Evolutionary conservation across 1,284 basidiomycete genomes (phyloP).

Genomic region (Malassezia yamatoensis): DNA sequence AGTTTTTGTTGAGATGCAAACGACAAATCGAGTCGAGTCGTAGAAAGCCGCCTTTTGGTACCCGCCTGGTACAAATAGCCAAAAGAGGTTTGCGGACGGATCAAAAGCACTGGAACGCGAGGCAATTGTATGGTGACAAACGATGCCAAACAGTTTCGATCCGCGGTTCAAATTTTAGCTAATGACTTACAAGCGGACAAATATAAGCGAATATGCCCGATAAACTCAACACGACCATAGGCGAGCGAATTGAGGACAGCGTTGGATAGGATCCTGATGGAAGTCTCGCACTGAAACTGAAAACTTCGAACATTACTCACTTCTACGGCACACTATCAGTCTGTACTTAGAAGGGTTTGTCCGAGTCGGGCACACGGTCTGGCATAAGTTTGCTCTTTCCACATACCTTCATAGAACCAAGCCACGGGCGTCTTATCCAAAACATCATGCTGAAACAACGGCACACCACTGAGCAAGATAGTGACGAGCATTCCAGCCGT

Average conservation of each 20-base stretch:
- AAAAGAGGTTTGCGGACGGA: too few relatives aligned
- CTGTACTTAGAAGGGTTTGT: slow-evolving; percentile 17
- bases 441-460: slow-evolving; percentile 15
- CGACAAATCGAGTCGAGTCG: too few relatives aligned
- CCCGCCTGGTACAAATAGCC: too few relatives aligned
- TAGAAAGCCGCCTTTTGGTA: too few relatives aligned
- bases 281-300: too few relatives aligned
- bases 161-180: neutral
- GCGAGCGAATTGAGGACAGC: neutral
- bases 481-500: slow-evolving; percentile 11
- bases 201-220: neutral
- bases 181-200: neutral
- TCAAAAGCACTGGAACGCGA: too few relatives aligned
- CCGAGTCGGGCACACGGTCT: slow-evolving; percentile 17
- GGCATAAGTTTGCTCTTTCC: neutral
- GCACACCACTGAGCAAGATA: slow-evolving; percentile 13
- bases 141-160: too few relatives aligned
- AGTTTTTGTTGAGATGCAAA: too few relatives aligned
- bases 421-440: slow-evolving; percentile 16
- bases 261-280: neutral
- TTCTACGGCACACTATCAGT: neutral
- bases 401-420: slow-evolving; percentile 19
- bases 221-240: neutral
- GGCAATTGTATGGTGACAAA: too few relatives aligned
- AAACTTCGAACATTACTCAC: neutral